Conservation (phyloP, 345 rosid genomes). For the Bretschneidera sinensis region DNA sequence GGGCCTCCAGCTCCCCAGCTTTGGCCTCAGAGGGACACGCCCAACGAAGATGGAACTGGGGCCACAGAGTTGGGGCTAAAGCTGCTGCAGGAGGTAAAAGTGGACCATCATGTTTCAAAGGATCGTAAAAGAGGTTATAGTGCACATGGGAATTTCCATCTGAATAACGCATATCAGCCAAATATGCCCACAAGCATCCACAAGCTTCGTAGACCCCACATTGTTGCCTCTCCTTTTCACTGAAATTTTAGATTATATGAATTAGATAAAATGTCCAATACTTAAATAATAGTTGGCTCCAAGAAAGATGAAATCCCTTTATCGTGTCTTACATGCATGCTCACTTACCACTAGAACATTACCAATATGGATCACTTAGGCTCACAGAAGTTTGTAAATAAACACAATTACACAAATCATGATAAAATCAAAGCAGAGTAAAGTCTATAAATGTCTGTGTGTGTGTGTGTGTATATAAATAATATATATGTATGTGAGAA, state of each 20-base stretch:
- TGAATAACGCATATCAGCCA: slow-evolving; percentile 64
- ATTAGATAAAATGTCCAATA: neutral
- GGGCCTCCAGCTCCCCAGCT: slow-evolving; percentile 66
- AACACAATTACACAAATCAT: neutral
- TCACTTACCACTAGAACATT: no score
- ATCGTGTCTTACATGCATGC: neutral
- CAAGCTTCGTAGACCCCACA: slow-evolving; percentile 58
- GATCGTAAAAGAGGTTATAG: slow-evolving; percentile 73
- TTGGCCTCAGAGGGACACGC: slow-evolving; percentile 85
- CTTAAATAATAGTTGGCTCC: neutral
- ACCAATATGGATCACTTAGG: no score
- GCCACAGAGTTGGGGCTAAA: slow-evolving; percentile 95
- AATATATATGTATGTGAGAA: neutral
- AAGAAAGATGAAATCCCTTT: neutral
- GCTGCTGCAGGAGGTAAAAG: slow-evolving; percentile 96
- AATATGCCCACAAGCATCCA: slow-evolving; percentile 90
- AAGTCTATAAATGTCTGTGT: neutral
- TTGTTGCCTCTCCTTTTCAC: slow-evolving; percentile 88
- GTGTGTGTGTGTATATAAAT: no score
- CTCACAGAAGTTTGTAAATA: neutral
- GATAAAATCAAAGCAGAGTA: neutral
- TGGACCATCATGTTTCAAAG: slow-evolving; percentile 46
- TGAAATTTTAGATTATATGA: slow-evolving; percentile 24
- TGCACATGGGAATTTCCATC: slow-evolving; percentile 65
- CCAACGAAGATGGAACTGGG: slow-evolving; percentile 98